Evolutionary conservation across 2,329 filamentous ascomycete species (phyloP).

Genomic region (Talaromyces albobiverticillius): DNA sequence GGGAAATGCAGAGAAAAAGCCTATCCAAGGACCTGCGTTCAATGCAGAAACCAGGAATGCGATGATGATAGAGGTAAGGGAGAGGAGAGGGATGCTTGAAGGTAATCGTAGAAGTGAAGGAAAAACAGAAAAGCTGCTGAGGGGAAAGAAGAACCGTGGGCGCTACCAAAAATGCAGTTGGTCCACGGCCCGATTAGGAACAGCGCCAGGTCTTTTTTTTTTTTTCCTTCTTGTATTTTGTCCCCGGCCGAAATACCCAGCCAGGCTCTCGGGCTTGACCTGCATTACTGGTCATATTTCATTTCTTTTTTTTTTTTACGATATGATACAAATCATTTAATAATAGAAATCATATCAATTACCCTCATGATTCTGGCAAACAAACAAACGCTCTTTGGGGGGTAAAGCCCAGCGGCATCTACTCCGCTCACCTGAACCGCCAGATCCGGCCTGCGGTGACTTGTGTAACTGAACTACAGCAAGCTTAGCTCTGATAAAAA

Average conservation of each 20-base stretch:
- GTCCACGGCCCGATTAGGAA: conserved; percentile 20
- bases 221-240: not conserved
- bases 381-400: no score
- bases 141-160: conserved; percentile 19
- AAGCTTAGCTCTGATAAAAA: not conserved
- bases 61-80: not conserved
- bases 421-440: not conserved
- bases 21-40: not conserved
- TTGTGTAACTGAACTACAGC: not conserved
- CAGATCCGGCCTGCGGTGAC: conserved; percentile 11
- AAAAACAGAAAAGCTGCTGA: not conserved
- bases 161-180: conserved; percentile 37
- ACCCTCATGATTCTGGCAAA: no score
- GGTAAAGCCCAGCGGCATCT: no score
- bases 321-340: not conserved
- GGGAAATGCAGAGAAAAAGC: not conserved
- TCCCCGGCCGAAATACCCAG: not conserved
- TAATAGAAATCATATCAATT: not conserved
- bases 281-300: no score
- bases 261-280: no score
- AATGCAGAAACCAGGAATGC: not conserved
- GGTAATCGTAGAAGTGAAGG: not conserved
- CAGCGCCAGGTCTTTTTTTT: conserved; percentile 9
- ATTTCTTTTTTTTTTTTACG: not conserved
- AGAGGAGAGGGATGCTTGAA: conserved; percentile 14